Conservation (phyloP, 2,329 filamentous ascomycete genomes). For the Alternaria sp. region DNA sequence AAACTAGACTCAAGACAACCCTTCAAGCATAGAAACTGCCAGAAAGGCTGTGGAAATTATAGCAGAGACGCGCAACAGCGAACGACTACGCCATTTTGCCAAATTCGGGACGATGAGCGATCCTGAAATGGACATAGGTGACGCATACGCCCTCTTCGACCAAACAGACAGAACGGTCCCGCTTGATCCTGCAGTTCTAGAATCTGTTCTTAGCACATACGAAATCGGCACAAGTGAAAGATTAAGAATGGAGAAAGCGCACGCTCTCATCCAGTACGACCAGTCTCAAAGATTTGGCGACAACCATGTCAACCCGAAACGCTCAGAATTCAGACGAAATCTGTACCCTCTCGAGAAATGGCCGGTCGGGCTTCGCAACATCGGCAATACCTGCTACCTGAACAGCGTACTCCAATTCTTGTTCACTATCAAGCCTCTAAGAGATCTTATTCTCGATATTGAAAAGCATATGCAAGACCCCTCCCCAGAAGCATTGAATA, state of each 20-base stretch:
- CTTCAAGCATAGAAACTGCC: conserved; percentile 59
- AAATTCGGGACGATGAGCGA: conserved; percentile 60
- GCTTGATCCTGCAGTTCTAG: conserved; percentile 57
- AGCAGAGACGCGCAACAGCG: conserved; percentile 66
- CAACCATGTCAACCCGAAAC: conserved; percentile 16
- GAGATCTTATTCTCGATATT: conserved; percentile 81
- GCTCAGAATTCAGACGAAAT: conserved; percentile 29
- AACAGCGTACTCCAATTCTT: conserved; percentile 97
- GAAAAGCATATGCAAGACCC: conserved; percentile 75
- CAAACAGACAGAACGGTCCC: conserved; percentile 61
- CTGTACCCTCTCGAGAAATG: conserved; percentile 59
- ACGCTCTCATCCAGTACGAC: conserved; percentile 55
- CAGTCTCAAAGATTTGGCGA: conserved; percentile 37
- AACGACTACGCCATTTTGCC: conserved; percentile 62
- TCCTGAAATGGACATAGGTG: conserved; percentile 62
- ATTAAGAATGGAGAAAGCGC: conserved; percentile 58
- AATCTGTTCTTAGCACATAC: conserved; percentile 30
- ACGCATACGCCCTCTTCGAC: conserved; percentile 52
- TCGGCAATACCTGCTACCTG: conserved; percentile 97
- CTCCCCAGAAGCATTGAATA: conserved; percentile 68
- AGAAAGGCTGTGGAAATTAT: conserved; percentile 67
- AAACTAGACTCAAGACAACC: conserved; percentile 60
- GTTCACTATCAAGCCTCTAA: conserved; percentile 84
- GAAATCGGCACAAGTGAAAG: conserved; percentile 59
- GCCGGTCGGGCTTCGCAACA: conserved; percentile 89